Percentiles rank a stretch among this genome's conserved stretches.
Conservation (phyloP, 2,329 filamentous ascomycete species). For the Cercospora brassicicola region DNA sequence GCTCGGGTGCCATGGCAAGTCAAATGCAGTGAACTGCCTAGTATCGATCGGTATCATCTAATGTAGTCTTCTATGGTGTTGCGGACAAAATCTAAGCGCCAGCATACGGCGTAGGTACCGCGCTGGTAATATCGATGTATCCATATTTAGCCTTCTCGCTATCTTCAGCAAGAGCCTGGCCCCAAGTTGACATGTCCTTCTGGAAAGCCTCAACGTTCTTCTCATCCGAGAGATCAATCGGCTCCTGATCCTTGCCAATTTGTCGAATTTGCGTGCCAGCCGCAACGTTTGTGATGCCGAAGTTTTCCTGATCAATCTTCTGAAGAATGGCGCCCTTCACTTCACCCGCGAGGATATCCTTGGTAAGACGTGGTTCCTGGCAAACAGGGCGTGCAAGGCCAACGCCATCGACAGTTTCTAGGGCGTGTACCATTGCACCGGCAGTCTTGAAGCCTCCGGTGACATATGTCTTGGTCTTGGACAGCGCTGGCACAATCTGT, state of each 20-base stretch:
- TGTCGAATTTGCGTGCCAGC: conserved; percentile 55
- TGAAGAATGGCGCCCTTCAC: conserved; percentile 52
- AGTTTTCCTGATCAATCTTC: conserved; percentile 52
- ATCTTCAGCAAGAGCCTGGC: conserved; percentile 28
- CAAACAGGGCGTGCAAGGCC: conserved; percentile 57
- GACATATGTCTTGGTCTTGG: conserved; percentile 59
- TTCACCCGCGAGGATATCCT: conserved; percentile 50
- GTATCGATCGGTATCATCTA: background rate
- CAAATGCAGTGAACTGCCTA: background rate
- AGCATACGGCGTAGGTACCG: conserved; percentile 43
- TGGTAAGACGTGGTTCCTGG: conserved; percentile 53
- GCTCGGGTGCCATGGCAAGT: background rate
- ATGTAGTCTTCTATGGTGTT: background rate
- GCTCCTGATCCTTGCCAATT: conserved; percentile 55
- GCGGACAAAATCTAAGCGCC: conserved; percentile 4
- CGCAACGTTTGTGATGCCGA: conserved; percentile 50
- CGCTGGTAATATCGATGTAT: conserved; percentile 45
- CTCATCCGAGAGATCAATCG: conserved; percentile 53
- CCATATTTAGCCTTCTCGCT: conserved; percentile 27
- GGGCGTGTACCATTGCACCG: conserved; percentile 59
- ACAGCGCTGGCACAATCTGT: conserved; percentile 50
- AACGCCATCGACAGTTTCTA: conserved; percentile 59
- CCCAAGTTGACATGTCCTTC: conserved; percentile 52
- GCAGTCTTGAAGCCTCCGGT: conserved; percentile 60
- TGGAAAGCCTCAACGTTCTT: conserved; percentile 51